phyloP scores from a whole-genome alignment of 2,329 filamentous ascomycete species.

The Mollisiaceae sp. region DNA sequence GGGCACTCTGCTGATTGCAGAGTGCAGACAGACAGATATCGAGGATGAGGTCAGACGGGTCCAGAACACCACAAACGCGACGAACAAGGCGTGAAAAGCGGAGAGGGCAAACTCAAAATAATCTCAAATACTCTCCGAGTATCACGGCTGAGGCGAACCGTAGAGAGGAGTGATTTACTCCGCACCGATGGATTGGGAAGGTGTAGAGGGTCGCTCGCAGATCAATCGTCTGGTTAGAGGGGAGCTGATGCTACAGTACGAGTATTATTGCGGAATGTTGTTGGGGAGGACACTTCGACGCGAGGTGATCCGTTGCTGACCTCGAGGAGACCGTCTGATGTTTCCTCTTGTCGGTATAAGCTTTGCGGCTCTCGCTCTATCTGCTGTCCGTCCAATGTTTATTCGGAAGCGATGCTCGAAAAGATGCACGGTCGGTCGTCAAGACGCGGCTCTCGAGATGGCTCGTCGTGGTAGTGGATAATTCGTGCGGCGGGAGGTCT shows the following conservation, averaged over 20 bases:
- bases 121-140: constrained; percentile 15
- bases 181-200: constrained; percentile 14
- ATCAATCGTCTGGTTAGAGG: constrained; percentile 20
- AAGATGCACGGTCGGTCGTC: constrained; percentile 23
- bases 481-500: constrained; percentile 10
- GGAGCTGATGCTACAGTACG: not conserved
- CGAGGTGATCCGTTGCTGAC: constrained; percentile 20
- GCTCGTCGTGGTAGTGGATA: constrained; percentile 19
- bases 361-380: constrained; percentile 28
- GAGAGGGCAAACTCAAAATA: constrained; percentile 30
- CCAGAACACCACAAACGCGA: constrained; percentile 18
- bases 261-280: no score
- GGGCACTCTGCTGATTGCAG: constrained; percentile 6
- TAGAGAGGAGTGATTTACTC: constrained; percentile 19
- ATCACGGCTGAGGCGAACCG: constrained; percentile 21
- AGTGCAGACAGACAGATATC: constrained; percentile 24
- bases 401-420: constrained; percentile 21
- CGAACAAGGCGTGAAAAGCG: constrained; percentile 13
- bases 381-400: constrained; percentile 35
- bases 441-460: constrained; percentile 25
- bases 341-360: constrained; percentile 28
- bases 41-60: constrained; percentile 27
- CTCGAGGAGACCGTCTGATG: constrained; percentile 25
- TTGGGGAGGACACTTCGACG: constrained; percentile 14
- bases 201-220: constrained; percentile 13